These are phyloP conservation scores for Brassica napus DNA, from an alignment of 345 rosid species.

Conservation along the genomic window DNA sequence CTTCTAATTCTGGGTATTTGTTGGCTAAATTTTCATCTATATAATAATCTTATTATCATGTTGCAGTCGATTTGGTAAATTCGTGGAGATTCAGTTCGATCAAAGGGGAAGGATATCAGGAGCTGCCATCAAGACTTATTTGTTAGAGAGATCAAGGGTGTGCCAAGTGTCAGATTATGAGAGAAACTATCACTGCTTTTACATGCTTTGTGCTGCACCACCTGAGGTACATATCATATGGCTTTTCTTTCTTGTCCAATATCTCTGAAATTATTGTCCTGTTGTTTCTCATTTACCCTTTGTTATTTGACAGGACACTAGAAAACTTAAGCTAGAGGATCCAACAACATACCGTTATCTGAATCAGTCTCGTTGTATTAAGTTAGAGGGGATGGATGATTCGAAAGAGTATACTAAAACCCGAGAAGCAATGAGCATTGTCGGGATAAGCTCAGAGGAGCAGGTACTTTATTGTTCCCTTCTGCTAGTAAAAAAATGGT, in stretches of 20 bases:
- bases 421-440: conserved; percentile 85
- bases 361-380: conserved; percentile 79
- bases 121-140: conserved; percentile 94
- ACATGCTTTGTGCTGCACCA: conserved; percentile 98
- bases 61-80: conserved; percentile 95
- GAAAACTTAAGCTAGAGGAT: conserved; percentile 59
- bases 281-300: background rate
- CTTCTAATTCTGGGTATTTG: background rate
- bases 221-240: conserved; percentile 52
- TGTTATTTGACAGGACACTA: conserved; percentile 56
- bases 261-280: background rate
- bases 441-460: conserved; percentile 79
- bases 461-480: conserved; percentile 55
- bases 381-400: conserved; percentile 81
- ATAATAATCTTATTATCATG: background rate
- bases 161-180: conserved; percentile 96
- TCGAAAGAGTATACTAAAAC: conserved; percentile 75
- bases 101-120: conserved; percentile 83
- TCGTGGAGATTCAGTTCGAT: conserved; percentile 98
- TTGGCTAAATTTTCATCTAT: background rate
- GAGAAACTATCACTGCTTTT: conserved; percentile 97
- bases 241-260: background rate
- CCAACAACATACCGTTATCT: conserved; percentile 82
- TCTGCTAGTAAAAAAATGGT: background rate
- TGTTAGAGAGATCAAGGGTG: conserved; percentile 96